Conservation (phyloP, 768 basidiomycete species). For the Paxillus rubicundulus region DNA sequence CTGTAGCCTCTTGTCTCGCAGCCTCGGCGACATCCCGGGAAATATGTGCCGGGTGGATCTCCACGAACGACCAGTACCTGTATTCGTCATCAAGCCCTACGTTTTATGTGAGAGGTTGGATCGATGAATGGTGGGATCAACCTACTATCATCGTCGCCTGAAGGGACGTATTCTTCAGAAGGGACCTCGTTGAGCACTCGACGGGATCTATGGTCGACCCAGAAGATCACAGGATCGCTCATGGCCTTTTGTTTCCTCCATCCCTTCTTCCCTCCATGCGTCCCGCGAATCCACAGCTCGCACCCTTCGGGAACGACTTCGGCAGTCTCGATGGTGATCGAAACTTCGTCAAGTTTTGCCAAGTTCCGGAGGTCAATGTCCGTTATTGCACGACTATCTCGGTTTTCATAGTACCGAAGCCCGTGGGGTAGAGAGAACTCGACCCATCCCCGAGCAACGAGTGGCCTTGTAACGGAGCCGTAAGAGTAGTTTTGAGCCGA, state of each 20-base stretch:
- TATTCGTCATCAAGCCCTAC: slow-evolving; percentile 74
- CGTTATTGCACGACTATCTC: slow-evolving; percentile 58
- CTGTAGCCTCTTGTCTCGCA: slow-evolving; percentile 66
- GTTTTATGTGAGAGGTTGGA: not conserved
- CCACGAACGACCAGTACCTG: slow-evolving; percentile 80
- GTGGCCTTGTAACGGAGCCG: slow-evolving; percentile 23
- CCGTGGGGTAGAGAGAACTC: slow-evolving; percentile 76
- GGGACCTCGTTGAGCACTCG: slow-evolving; percentile 49
- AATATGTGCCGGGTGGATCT: slow-evolving; percentile 73
- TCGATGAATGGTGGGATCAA: not conserved
- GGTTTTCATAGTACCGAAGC: slow-evolving; percentile 67
- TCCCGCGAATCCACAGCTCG: slow-evolving; percentile 65
- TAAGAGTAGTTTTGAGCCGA: slow-evolving; percentile 29
- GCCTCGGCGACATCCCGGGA: slow-evolving; percentile 46
- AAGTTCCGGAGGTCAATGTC: slow-evolving; percentile 64
- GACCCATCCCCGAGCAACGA: slow-evolving; percentile 58
- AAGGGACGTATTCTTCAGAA: slow-evolving; percentile 24
- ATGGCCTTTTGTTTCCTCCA: slow-evolving; percentile 33
- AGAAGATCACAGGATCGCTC: slow-evolving; percentile 42
- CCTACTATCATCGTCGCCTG: slow-evolving; percentile 43
- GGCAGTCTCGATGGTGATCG: slow-evolving; percentile 32
- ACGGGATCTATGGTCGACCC: slow-evolving; percentile 66
- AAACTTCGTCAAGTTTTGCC: slow-evolving; percentile 43
- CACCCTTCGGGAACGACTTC: slow-evolving; percentile 39
- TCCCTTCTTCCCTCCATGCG: slow-evolving; percentile 23